A percentile compares a stretch with the other conserved stretches of the same genome.
These are phyloP conservation scores for Hippophae gyantsensis DNA, from an alignment of 306 rosid genomes.

Conservation along the genomic window DNA sequence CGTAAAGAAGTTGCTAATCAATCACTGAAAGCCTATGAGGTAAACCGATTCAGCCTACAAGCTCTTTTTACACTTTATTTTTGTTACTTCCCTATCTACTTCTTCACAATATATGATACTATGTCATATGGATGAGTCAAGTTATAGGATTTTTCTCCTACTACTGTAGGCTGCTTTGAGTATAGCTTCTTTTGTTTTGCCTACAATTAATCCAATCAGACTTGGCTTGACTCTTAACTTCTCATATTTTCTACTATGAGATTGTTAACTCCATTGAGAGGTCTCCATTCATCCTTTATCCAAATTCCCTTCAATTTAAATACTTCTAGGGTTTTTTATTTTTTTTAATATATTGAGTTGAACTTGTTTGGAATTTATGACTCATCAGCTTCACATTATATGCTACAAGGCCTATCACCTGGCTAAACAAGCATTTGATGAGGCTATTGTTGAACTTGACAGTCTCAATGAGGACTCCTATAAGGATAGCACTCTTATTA, in stretches of 20 bases:
- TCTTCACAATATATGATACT: background rate
- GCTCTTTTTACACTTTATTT: background rate
- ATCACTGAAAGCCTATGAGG: slow-evolving; percentile 33
- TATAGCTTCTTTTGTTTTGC: slow-evolving; percentile 32
- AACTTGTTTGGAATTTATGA: background rate
- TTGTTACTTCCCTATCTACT: background rate
- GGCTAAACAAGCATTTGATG: slow-evolving; percentile 37
- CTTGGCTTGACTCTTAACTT: slow-evolving; percentile 60
- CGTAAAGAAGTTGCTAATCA: slow-evolving; percentile 38
- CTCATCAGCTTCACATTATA: background rate
- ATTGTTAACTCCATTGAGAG: slow-evolving; percentile 65
- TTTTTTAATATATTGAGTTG: background rate
- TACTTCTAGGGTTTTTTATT: background rate
- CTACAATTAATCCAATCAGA: slow-evolving; percentile 56
- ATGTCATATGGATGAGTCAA: background rate
- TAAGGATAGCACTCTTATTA: slow-evolving; percentile 57
- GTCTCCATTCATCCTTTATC: slow-evolving; percentile 14
- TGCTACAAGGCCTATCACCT: slow-evolving; percentile 31
- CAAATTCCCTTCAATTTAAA: background rate
- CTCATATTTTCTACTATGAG: slow-evolving; percentile 67
- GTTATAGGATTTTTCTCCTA: background rate
- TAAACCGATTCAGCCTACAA: slow-evolving; percentile 8
- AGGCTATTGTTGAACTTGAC: slow-evolving; percentile 36
- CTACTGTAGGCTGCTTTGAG: slow-evolving; percentile 24
- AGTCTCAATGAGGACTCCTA: slow-evolving; percentile 48